Evolutionary conservation across 83 land plant genomes (phyloP), one percentile per base, ranked within the genome.

Genomic region (Larix sibirica): DNA sequence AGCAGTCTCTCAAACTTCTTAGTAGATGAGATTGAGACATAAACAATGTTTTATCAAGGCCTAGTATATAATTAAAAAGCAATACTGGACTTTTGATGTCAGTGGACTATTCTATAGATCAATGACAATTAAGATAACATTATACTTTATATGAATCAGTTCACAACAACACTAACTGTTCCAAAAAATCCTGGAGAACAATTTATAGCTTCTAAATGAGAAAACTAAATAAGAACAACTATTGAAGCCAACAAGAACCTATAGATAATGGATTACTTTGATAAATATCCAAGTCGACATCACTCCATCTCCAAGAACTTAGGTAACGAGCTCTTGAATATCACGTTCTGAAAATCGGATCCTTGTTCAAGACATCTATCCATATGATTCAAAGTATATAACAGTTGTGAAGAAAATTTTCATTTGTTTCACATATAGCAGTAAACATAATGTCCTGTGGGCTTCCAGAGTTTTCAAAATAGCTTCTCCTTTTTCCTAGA

Each of bases 221-320:
- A 6, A 21, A 56, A 70, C 50, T 1, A 28, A 28, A 56, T n/a
- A 9, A 67, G 83, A 21, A 56, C n/a, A 24, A 75, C 13, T 81
- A 42, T 6, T 65, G 36, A 47, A 65, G 8, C 50, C 81, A 28
- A 81, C 10, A 56, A 62, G 83, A 59, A 68, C 18, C 84, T 31
- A 64, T 26, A 23, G 64, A 28, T 12, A 31, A 36, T 20, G 16
- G 18, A 40, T 84, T 84, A 95, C 97, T 80, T 93, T 96, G 67
- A 96, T 87, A 70, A 96, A 96, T 47, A 93, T 88, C 97, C 99
- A 96, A 9, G 92, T 85, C 17, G 99, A 97, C 92, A 90, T 93
- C 81, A 85, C 70, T 3, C 97, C 97, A 67, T 96, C 97, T 65
- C 92, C 96, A 77, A 95, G 88, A 23, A 96, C 92, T 97, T 97